These are phyloP conservation scores for Eragrostis tef DNA, from an alignment of 202 grass and related monocot species.

Conservation along the genomic window DNA sequence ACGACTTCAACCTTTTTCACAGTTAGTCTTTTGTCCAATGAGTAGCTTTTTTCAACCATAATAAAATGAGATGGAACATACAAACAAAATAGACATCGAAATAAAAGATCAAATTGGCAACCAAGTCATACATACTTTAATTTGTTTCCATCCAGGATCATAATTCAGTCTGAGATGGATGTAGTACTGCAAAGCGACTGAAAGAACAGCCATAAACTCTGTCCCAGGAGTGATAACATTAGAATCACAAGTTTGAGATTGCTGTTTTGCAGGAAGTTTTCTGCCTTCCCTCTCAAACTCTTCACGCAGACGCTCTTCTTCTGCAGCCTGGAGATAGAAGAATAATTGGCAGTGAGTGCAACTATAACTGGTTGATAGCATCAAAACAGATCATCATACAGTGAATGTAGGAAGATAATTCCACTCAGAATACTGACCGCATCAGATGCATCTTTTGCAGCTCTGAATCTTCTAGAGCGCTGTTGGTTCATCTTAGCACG, in stretches of 20 bases:
- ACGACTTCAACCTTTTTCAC: neutral
- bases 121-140: conserved; percentile 72
- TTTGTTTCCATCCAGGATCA: conserved; percentile 96
- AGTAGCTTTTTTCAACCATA: neutral
- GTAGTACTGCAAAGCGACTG: conserved; percentile 90
- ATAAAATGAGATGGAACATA: conserved; percentile 31
- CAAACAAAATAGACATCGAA: conserved; percentile 27
- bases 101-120: conserved; percentile 19
- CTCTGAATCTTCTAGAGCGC: conserved; percentile 92
- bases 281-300: conserved; percentile 98
- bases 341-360: conserved; percentile 25
- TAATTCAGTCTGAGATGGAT: conserved; percentile 94
- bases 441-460: conserved; percentile 97
- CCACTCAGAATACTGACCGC: conserved; percentile 65
- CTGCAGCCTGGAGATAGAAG: conserved; percentile 66
- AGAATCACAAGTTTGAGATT: conserved; percentile 93
- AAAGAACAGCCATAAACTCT: conserved; percentile 97
- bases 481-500: conserved; percentile 99
- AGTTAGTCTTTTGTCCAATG: conserved; percentile 15
- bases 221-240: conserved; percentile 99
- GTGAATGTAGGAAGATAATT: conserved; percentile 35
- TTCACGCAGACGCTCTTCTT: conserved; percentile 87
- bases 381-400: conserved; percentile 31
- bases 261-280: conserved; percentile 80
- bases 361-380: conserved; percentile 26